phyloP scores from a whole-genome alignment of 441 rosid species.

The Viola pubescens region DNA sequence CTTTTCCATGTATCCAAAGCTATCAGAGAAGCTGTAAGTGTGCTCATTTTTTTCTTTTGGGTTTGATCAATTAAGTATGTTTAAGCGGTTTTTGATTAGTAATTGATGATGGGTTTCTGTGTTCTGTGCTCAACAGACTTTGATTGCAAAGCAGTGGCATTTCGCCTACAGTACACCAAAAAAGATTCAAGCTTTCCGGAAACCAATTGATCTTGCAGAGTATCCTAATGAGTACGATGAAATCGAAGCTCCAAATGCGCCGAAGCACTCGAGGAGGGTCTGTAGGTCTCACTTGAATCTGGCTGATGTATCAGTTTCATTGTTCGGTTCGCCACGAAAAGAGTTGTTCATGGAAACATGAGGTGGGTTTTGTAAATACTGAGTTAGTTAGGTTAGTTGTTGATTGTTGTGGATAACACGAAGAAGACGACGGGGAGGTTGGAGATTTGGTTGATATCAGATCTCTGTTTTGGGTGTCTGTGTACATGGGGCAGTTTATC shows the following conservation, averaged over 20 bases:
- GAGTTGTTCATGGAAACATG: conserved; percentile 21
- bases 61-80: neutral
- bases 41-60: neutral
- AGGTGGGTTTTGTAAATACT: conserved; percentile 12
- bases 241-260: conserved; percentile 64
- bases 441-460: neutral
- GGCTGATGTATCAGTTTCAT: conserved; percentile 41
- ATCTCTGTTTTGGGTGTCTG: neutral
- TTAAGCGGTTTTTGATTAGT: neutral
- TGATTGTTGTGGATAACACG: too few species aligned
- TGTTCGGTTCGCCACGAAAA: conserved; percentile 40
- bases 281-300: conserved; percentile 29
- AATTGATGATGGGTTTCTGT: neutral
- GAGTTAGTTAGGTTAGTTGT: too few species aligned
- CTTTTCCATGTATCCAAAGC: conserved; percentile 54
- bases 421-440: neutral
- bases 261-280: conserved; percentile 23
- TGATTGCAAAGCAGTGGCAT: conserved; percentile 46
- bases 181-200: conserved; percentile 42
- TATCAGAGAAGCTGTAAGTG: conserved; percentile 76
- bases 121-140: conserved; percentile 34
- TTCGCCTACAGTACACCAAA: conserved; percentile 66
- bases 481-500: conserved; percentile 25
- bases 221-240: conserved; percentile 28
- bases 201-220: conserved; percentile 21